Evolutionary conservation across 148 eudicot species (phyloP).

Genomic region (Spergularia marina): DNA sequence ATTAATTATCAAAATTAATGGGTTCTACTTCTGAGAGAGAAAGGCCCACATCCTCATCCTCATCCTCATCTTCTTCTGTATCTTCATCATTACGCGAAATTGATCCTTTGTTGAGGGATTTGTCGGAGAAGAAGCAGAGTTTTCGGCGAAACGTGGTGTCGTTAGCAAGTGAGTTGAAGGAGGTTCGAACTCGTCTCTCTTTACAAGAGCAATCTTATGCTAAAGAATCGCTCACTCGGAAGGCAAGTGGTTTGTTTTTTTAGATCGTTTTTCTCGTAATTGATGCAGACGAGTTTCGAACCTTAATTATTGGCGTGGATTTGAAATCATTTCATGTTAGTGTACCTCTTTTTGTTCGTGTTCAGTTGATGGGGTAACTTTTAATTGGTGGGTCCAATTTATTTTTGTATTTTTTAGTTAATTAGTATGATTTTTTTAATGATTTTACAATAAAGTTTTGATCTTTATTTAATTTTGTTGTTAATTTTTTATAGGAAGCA

Average conservation of each 20-base stretch:
- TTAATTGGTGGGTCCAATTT: conserved; percentile 34
- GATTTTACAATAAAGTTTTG: not conserved
- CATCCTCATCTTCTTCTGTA: conserved; percentile 16
- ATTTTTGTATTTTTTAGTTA: not conserved
- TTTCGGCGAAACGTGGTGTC: conserved; percentile 76
- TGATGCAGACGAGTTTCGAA: not conserved
- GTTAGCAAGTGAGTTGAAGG: conserved; percentile 87
- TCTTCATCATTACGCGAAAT: conserved; percentile 31
- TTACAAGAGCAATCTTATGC: conserved; percentile 59
- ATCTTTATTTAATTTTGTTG: not conserved
- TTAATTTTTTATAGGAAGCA: conserved; percentile 58
- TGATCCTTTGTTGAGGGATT: conserved; percentile 88
- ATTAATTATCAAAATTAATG: conserved; percentile 5
- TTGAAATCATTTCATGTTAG: conserved; percentile 33
- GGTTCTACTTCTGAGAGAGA: conserved; percentile 34
- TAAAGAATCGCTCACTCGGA: conserved; percentile 72
- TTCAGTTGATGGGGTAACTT: conserved; percentile 16
- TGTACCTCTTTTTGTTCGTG: conserved; percentile 28
- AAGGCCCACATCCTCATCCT: conserved; percentile 23
- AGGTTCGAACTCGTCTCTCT: conserved; percentile 67
- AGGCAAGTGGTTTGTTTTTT: conserved; percentile 39
- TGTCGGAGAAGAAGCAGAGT: conserved; percentile 74
- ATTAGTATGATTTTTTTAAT: not conserved
- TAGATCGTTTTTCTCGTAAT: conserved; percentile 9
- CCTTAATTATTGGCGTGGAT: conserved; percentile 4